These are phyloP conservation scores for Podospora comata DNA, from an alignment of 495 filamentous ascomycete species.

Conservation along the genomic window DNA sequence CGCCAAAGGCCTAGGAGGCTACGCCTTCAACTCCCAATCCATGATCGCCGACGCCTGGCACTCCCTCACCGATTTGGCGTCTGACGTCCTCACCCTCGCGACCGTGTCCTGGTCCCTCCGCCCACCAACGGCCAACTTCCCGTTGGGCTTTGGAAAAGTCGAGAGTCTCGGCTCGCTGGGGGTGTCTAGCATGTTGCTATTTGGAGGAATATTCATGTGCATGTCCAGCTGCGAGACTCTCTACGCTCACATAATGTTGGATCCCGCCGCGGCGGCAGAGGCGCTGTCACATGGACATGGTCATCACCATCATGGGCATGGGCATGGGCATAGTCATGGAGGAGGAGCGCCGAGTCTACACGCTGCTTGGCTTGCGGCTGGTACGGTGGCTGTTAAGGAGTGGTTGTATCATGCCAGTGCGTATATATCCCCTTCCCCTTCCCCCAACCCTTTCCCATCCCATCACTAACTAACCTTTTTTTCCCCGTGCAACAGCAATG, in stretches of 20 bases:
- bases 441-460: background rate
- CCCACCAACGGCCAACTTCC: slow-evolving; percentile 76
- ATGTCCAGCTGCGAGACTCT: slow-evolving; percentile 70
- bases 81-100: slow-evolving; percentile 86
- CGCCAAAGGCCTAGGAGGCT: slow-evolving; percentile 87
- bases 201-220: slow-evolving; percentile 88
- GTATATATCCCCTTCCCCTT: slow-evolving; percentile 33
- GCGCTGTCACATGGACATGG: slow-evolving; percentile 60
- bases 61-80: slow-evolving; percentile 89
- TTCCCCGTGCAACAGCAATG: slow-evolving; percentile 60
- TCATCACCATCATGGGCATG: slow-evolving; percentile 45
- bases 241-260: slow-evolving; percentile 75
- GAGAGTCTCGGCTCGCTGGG: slow-evolving; percentile 91
- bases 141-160: slow-evolving; percentile 92
- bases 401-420: slow-evolving; percentile 95
- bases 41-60: slow-evolving; percentile 95
- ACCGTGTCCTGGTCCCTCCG: slow-evolving; percentile 90
- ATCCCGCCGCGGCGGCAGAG: slow-evolving; percentile 55
- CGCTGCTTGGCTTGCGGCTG: slow-evolving; percentile 92
- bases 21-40: slow-evolving; percentile 88
- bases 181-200: slow-evolving; percentile 82
- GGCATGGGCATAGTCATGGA: slow-evolving; percentile 61
- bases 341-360: slow-evolving; percentile 74
- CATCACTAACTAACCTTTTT: background rate
- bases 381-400: slow-evolving; percentile 88